These are phyloP conservation scores for Paraphoma chrysanthemicola DNA, from an alignment of 2,329 filamentous ascomycete genomes.

Conservation along the genomic window DNA sequence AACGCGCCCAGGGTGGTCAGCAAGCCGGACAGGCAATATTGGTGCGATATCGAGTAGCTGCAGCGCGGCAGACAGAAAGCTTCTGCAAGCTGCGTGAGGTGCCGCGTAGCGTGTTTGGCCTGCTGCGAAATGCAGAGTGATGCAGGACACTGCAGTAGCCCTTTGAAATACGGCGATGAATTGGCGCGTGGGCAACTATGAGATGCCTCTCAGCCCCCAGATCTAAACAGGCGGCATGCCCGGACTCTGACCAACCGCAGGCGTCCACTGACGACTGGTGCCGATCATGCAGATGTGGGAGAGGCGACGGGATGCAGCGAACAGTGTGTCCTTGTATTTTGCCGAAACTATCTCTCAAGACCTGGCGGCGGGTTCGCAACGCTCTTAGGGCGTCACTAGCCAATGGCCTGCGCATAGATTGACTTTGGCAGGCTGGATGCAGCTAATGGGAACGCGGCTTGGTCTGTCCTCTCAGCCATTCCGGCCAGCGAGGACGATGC, in stretches of 20 bases:
- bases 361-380: conserved; percentile 41
- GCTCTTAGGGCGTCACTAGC: conserved; percentile 23
- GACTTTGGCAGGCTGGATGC: conserved; percentile 36
- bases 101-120: conserved; percentile 41
- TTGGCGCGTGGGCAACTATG: conserved; percentile 27
- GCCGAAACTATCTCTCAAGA: conserved; percentile 36
- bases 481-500: conserved; percentile 23
- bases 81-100: conserved; percentile 36
- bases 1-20: conserved; percentile 27
- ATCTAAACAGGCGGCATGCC: conserved; percentile 23
- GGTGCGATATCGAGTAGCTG: conserved; percentile 31
- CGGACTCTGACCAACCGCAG: conserved; percentile 36
- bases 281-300: conserved; percentile 46
- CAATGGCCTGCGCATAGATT: conserved; percentile 45
- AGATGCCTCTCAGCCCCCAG: conserved; percentile 28
- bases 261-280: conserved; percentile 39
- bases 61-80: conserved; percentile 26
- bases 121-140: conserved; percentile 33
- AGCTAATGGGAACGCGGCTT: conserved; percentile 35
- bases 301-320: conserved; percentile 37
- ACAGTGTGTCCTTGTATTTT: conserved; percentile 36
- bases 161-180: conserved; percentile 17
- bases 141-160: conserved; percentile 33
- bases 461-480: conserved; percentile 33
- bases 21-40: conserved; percentile 37